Percentiles rank a stretch among this genome's conserved stretches.
phyloP scores from a whole-genome alignment of 331 rosid species.

The Acacia concinna region DNA sequence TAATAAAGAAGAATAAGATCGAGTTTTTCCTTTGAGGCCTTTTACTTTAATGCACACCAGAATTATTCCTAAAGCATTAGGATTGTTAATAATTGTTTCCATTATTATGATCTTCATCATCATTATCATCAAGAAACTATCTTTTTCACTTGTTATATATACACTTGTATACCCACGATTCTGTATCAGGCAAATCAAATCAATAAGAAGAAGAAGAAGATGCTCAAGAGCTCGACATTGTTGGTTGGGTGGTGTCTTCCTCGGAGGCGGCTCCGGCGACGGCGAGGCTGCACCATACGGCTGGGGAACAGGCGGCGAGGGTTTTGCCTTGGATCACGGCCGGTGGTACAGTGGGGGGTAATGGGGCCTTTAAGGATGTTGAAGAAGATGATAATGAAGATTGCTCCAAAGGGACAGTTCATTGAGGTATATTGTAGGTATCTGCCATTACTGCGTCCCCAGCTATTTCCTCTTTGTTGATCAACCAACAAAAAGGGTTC shows the following conservation, averaged over 20 bases:
- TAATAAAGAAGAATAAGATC: slow-evolving; percentile 38
- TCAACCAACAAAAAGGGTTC: not conserved
- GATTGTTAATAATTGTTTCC: slow-evolving; percentile 65
- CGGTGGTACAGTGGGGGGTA: slow-evolving; percentile 68
- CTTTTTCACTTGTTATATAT: slow-evolving; percentile 50
- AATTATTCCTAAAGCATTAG: slow-evolving; percentile 56
- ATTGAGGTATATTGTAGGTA: slow-evolving; percentile 71
- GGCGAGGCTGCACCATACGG: slow-evolving; percentile 63
- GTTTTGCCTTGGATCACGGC: slow-evolving; percentile 62
- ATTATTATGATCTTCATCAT: slow-evolving; percentile 63
- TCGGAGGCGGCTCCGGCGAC: slow-evolving; percentile 50
- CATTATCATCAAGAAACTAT: slow-evolving; percentile 37
- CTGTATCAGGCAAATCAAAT: not conserved
- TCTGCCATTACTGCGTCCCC: slow-evolving; percentile 74
- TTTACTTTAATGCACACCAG: slow-evolving; percentile 52
- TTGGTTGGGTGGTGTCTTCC: slow-evolving; percentile 64
- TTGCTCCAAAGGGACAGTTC: slow-evolving; percentile 64
- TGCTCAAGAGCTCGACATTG: slow-evolving; percentile 54
- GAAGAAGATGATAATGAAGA: slow-evolving; percentile 66
- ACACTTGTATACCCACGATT: not conserved
- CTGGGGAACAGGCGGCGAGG: slow-evolving; percentile 77
- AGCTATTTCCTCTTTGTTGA: slow-evolving; percentile 83
- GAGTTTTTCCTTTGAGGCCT: slow-evolving; percentile 4
- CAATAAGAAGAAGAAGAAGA: slow-evolving; percentile 7
- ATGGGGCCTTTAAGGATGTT: slow-evolving; percentile 67